Percentiles rank a stretch among this genome's conserved stretches.
phyloP scores from a whole-genome alignment of 805 yeast species.

The Hyphopichia homilentoma region DNA sequence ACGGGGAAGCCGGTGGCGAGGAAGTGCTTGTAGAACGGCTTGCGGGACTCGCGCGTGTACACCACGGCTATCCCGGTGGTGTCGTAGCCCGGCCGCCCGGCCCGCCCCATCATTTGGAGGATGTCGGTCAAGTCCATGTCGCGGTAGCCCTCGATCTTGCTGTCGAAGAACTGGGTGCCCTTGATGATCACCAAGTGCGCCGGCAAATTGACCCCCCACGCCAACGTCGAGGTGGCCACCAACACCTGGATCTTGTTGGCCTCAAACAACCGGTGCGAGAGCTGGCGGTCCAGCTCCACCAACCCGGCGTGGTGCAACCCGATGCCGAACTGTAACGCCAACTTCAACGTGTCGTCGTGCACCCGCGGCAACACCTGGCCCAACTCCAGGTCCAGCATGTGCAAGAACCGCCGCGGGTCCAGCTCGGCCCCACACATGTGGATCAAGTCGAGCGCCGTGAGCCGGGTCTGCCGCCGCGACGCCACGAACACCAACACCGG shows the following conservation, averaged over 20 bases:
- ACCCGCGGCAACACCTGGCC: slow-evolving; percentile 49
- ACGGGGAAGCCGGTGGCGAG: slow-evolving; percentile 79
- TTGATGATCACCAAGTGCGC: slow-evolving; percentile 76
- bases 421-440: slow-evolving; percentile 78
- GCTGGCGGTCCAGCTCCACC: slow-evolving; percentile 66
- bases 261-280: slow-evolving; percentile 69
- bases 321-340: slow-evolving; percentile 75
- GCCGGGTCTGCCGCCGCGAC: slow-evolving; percentile 76
- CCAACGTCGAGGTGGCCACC: slow-evolving; percentile 77
- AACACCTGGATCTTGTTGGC: slow-evolving; percentile 67
- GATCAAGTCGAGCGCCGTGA: slow-evolving; percentile 75
- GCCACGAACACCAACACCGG: slow-evolving; percentile 86
- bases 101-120: slow-evolving; percentile 82
- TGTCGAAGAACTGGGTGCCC: slow-evolving; percentile 67
- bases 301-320: slow-evolving; percentile 83
- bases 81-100: slow-evolving; percentile 80
- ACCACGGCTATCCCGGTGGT: slow-evolving; percentile 76
- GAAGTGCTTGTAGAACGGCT: slow-evolving; percentile 73
- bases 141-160: slow-evolving; percentile 62
- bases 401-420: slow-evolving; percentile 66
- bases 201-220: slow-evolving; percentile 85
- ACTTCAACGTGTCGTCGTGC: slow-evolving; percentile 76
- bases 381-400: slow-evolving; percentile 63
- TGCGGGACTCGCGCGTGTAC: slow-evolving; percentile 71
- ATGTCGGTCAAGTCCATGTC: slow-evolving; percentile 85